Evolutionary conservation across 169 alveolate species (phyloP), one percentile per base, ranked within the genome.

Genomic region (Plasmodium relictum): DNA sequence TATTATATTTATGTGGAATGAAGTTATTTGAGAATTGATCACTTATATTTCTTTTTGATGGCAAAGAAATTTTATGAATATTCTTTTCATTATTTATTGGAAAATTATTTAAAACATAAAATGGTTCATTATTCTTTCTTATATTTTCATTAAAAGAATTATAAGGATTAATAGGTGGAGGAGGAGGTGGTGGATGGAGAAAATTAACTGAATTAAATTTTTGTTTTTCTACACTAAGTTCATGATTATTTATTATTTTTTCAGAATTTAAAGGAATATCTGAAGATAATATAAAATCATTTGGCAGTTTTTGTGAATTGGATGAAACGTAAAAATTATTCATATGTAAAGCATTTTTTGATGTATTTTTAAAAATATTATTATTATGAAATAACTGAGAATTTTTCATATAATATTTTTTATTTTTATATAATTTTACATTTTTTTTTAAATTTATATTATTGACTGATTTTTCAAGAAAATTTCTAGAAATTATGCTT

Each of bases 391-490:
- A 26, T 18, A 26, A 31, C 4, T 42, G 61, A 39, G 39, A 12
- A 20, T 41, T 20, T 26, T 59, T 59, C 88, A 54, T 61, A 44
- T 78, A 78, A 78, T 63, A 78, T 10, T 65, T 78, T 56, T 56
- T 78, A 42, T 78, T 78, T 50, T 78, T 78, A 78, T 39, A 78
- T 50, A 78, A 42, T 42, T 63, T 66, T 10, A 78, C 89, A 22
- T 48, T 72, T 41, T 22, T 66, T 58, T 62, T 74, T 52, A 18
- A 48, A 20, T 50, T 22, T 24, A 31, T 59, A 22, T 0, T 24
- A 61, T 56, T 74, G 0, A 12, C 31, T 56, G n/a, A 58, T 16
- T 20, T n/a, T 14, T 42, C 62, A 42, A 4, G 14, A 52, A 20
- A 1, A 20, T 44, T 42, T 14, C 0, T 16, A 20, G 72, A 37